Percentiles rank a stretch among this genome's conserved stretches.
These are phyloP conservation scores for Cyberlindnera xylosilytica DNA, from an alignment of 805 yeast genomes.

Conservation along the genomic window DNA sequence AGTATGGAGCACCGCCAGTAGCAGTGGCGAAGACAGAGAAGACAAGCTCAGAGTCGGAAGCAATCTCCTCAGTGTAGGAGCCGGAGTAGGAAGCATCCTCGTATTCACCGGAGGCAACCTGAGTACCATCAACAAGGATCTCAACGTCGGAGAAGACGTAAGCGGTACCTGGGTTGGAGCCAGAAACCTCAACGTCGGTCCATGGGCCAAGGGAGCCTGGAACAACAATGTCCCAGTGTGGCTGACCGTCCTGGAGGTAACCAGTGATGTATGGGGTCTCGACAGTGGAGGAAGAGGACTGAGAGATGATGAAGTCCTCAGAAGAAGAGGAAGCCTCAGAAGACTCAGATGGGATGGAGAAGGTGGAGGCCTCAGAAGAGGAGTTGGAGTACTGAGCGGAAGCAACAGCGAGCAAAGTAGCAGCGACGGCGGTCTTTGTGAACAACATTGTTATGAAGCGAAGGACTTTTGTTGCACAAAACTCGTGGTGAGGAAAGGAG, in stretches of 20 bases:
- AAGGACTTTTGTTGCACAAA: conserved; percentile 7
- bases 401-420: conserved; percentile 16
- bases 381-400: conserved; percentile 21
- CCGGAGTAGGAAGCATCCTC: conserved; percentile 16
- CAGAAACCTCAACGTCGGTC: conserved; percentile 20
- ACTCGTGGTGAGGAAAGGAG: conserved; percentile 3
- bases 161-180: conserved; percentile 20
- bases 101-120: conserved; percentile 10
- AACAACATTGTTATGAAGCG: conserved; percentile 16
- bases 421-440: conserved; percentile 15
- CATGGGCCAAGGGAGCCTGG: conserved; percentile 26
- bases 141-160: conserved; percentile 21
- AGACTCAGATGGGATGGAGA: conserved; percentile 1
- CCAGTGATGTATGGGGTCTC: conserved; percentile 26
- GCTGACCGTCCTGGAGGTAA: conserved; percentile 25
- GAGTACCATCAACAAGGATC: conserved; percentile 15
- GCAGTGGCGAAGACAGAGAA: conserved; percentile 19
- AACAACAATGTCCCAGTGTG: conserved; percentile 24
- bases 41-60: conserved; percentile 7
- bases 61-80: conserved; percentile 14
- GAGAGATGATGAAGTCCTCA: conserved; percentile 20
- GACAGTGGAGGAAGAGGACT: conserved; percentile 16
- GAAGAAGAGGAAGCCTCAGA: conserved; percentile 14
- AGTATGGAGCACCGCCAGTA: conserved; percentile 24
- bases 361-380: conserved; percentile 12